A percentile compares a stretch with the other conserved stretches of the same genome.
These are phyloP conservation scores for Fusarium continuum DNA, from an alignment of 2,329 filamentous ascomycete species.

Conservation along the genomic window DNA sequence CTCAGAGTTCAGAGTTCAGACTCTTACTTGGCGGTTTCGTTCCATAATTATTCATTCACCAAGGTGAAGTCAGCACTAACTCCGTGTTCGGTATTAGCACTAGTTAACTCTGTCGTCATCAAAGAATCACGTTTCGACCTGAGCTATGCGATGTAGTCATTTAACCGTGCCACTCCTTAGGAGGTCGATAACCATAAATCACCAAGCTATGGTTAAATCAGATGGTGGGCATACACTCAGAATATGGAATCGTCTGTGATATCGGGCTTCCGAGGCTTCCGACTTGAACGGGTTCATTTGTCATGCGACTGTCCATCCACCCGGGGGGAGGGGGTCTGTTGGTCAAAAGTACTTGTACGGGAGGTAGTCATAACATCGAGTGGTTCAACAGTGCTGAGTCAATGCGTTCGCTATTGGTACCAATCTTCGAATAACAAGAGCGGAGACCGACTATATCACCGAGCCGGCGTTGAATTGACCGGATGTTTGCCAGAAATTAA, in stretches of 20 bases:
- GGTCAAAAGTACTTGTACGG: not conserved
- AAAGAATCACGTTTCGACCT: slow-evolving; percentile 10
- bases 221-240: not conserved
- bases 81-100: slow-evolving; percentile 12
- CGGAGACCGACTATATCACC: slow-evolving; percentile 28
- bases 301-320: not conserved
- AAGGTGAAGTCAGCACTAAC: slow-evolving; percentile 31
- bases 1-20: not conserved
- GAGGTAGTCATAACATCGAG: not conserved
- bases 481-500: not conserved
- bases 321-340: slow-evolving; percentile 3
- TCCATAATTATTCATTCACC: slow-evolving; percentile 21
- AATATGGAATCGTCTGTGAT: not conserved
- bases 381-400: slow-evolving; percentile 2
- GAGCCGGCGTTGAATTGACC: slow-evolving; percentile 7
- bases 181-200: slow-evolving; percentile 19
- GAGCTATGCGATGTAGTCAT: not conserved
- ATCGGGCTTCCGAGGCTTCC: slow-evolving; percentile 15
- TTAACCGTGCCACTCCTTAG: not conserved
- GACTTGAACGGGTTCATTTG: not conserved
- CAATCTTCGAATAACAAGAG: not conserved
- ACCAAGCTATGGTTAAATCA: slow-evolving; percentile 8
- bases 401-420: slow-evolving; percentile 7
- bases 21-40: slow-evolving; percentile 6
- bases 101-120: slow-evolving; percentile 27